Conservation (phyloP, 2,329 filamentous ascomycete genomes). For the Exserohilum turcica region DNA sequence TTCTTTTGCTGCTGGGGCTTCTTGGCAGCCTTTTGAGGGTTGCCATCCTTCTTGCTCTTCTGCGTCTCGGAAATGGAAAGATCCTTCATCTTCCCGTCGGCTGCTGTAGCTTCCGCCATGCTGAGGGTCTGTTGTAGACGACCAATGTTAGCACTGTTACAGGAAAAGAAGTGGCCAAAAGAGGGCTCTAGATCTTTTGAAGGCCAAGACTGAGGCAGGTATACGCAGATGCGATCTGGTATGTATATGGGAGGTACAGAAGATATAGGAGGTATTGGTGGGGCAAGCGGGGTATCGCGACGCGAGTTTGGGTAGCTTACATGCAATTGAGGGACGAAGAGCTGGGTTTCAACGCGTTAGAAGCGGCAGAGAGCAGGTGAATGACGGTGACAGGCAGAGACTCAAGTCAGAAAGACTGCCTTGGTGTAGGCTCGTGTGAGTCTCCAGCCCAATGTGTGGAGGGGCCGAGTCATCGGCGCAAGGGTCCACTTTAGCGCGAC, state of each 20-base stretch:
- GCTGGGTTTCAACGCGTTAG: not conserved
- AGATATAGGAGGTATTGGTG: conserved; percentile 21
- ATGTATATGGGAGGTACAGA: not conserved
- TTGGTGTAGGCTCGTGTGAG: conserved; percentile 32
- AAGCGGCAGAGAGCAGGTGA: conserved; percentile 1
- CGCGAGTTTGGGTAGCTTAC: conserved; percentile 6
- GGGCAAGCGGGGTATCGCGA: conserved; percentile 40
- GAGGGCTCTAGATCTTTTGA: no score
- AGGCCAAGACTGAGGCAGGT: not conserved
- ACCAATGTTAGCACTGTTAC: conserved; percentile 12
- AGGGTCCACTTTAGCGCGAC: conserved; percentile 26
- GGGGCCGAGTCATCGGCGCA: conserved; percentile 35
- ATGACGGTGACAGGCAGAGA: conserved; percentile 13
- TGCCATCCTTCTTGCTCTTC: conserved; percentile 46
- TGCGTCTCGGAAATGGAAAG: conserved; percentile 48
- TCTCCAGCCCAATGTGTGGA: conserved; percentile 34
- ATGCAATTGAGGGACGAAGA: conserved; percentile 2
- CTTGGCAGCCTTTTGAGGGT: conserved; percentile 39
- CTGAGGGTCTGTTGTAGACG: conserved; percentile 8
- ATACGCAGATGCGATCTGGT: not conserved
- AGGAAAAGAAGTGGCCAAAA: not conserved
- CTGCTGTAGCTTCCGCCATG: conserved; percentile 44
- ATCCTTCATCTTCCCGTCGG: conserved; percentile 54
- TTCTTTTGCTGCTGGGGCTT: conserved; percentile 59
- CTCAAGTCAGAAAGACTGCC: conserved; percentile 13